These are phyloP conservation scores for Daldinia caldariorum DNA, from an alignment of 495 filamentous ascomycete species.

Conservation along the genomic window DNA sequence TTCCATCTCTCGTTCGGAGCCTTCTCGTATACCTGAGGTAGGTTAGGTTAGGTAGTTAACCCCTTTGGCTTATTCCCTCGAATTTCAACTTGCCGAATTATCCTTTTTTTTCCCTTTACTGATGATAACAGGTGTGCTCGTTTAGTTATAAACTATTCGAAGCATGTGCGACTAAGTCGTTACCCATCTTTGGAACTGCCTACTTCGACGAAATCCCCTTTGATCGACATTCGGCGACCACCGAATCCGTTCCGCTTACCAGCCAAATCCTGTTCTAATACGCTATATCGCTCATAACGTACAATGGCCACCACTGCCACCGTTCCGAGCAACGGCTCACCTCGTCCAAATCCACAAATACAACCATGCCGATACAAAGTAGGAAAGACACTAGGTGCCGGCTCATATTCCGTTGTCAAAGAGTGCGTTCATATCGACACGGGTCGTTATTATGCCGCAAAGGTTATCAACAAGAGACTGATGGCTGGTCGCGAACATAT, in stretches of 20 bases:
- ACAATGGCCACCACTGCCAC: slow-evolving; percentile 50
- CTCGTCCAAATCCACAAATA: slow-evolving; percentile 54
- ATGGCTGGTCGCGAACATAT: slow-evolving; percentile 99
- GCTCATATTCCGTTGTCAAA: slow-evolving; percentile 98
- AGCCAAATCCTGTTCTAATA: slow-evolving; percentile 10
- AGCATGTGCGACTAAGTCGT: slow-evolving; percentile 17
- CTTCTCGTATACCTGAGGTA: slow-evolving; percentile 9
- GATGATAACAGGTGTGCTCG: slow-evolving; percentile 8
- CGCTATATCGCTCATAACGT: slow-evolving; percentile 1
- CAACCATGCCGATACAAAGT: slow-evolving; percentile 88
- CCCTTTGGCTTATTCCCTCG: background rate
- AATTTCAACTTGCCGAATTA: background rate
- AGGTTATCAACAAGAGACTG: slow-evolving; percentile 98
- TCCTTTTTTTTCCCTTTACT: background rate
- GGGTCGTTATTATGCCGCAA: slow-evolving; percentile 96
- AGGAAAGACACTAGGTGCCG: slow-evolving; percentile 94
- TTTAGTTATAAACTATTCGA: background rate
- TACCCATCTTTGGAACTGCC: slow-evolving; percentile 6
- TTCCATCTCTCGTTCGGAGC: background rate
- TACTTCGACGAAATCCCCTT: slow-evolving; percentile 5
- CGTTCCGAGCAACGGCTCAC: slow-evolving; percentile 43
- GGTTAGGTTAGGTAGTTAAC: too few relatives aligned
- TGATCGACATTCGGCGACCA: slow-evolving; percentile 22
- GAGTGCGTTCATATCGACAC: slow-evolving; percentile 99
- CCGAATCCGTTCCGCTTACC: slow-evolving; percentile 22